phyloP scores from a whole-genome alignment of 148 eudicot genomes.

The Dianthus caryophyllus region DNA sequence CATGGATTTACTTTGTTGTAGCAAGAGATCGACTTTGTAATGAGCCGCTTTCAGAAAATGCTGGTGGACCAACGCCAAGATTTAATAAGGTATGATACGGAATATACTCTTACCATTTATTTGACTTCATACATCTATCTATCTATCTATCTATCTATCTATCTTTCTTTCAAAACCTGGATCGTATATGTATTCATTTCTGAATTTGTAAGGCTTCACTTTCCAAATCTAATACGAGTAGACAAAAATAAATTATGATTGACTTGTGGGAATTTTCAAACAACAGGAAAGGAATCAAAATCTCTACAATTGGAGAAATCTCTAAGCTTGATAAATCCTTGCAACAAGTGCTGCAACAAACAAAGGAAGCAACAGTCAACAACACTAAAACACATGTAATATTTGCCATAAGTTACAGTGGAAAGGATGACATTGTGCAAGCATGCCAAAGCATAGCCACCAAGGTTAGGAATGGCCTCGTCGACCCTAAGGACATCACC shows the following conservation, averaged over 20 bases:
- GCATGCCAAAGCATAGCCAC: slow-evolving; percentile 25
- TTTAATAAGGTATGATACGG: slow-evolving; percentile 8
- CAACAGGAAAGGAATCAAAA: slow-evolving; percentile 23
- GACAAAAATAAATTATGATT: neutral
- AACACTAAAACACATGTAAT: slow-evolving; percentile 21
- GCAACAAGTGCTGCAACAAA: slow-evolving; percentile 6
- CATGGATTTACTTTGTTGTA: neutral
- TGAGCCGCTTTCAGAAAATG: slow-evolving; percentile 18
- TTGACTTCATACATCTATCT: too few species aligned
- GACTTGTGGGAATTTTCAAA: too few species aligned
- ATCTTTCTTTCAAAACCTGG: too few species aligned
- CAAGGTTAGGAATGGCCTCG: slow-evolving; percentile 31
- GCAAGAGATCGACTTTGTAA: slow-evolving; percentile 13
- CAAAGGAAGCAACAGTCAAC: slow-evolving; percentile 17
- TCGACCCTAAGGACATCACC: slow-evolving; percentile 22
- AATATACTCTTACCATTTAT: too few species aligned
- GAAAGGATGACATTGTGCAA: slow-evolving; percentile 26
- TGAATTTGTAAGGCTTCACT: too few species aligned
- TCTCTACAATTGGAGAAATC: slow-evolving; percentile 32
- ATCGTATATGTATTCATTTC: too few species aligned
- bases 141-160: too few species aligned
- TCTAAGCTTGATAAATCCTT: slow-evolving; percentile 23
- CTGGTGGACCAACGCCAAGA: slow-evolving; percentile 19
- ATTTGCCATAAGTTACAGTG: slow-evolving; percentile 26
- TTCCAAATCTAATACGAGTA: too few species aligned